A percentile compares a stretch with the other conserved stretches of the same genome.
Evolutionary conservation across 192 early-diverging fungal genomes (phyloP).

Genomic region (Podila epicladia): DNA sequence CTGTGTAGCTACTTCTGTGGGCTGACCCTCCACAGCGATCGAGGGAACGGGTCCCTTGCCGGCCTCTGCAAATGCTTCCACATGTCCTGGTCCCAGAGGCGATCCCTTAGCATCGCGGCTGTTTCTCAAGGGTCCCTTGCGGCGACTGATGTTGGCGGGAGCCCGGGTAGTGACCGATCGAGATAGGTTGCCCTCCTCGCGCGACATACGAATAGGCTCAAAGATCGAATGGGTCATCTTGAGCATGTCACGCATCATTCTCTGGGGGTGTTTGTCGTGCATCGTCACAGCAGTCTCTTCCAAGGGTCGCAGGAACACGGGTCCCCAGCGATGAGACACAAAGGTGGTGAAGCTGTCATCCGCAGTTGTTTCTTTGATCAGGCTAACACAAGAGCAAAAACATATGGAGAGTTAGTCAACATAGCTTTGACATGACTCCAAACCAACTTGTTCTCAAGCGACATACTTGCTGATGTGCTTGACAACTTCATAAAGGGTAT

Average conservation of each 20-base stretch:
- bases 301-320: slow-evolving; percentile 56
- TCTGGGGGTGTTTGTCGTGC: slow-evolving; percentile 53
- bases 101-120: slow-evolving; percentile 24
- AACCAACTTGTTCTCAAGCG: neutral
- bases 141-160: slow-evolving; percentile 16
- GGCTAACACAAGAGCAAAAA: slow-evolving; percentile 5
- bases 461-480: slow-evolving; percentile 44
- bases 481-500: slow-evolving; percentile 54
- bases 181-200: slow-evolving; percentile 46
- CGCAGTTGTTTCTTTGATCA: slow-evolving; percentile 37
- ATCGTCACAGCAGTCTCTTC: slow-evolving; percentile 52
- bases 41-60: slow-evolving; percentile 7
- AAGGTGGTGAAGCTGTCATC: slow-evolving; percentile 40
- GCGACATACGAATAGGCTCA: slow-evolving; percentile 44
- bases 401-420: neutral
- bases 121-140: slow-evolving; percentile 13
- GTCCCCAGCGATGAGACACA: slow-evolving; percentile 58
- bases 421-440: neutral
- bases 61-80: neutral
- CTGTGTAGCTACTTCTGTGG: neutral
- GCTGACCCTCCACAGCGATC: slow-evolving; percentile 28
- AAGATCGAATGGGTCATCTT: slow-evolving; percentile 56
- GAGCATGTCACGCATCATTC: slow-evolving; percentile 57
- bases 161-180: slow-evolving; percentile 42
- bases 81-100: slow-evolving; percentile 13